phyloP scores from a whole-genome alignment of 441 rosid genomes.

The California macrophylla region DNA sequence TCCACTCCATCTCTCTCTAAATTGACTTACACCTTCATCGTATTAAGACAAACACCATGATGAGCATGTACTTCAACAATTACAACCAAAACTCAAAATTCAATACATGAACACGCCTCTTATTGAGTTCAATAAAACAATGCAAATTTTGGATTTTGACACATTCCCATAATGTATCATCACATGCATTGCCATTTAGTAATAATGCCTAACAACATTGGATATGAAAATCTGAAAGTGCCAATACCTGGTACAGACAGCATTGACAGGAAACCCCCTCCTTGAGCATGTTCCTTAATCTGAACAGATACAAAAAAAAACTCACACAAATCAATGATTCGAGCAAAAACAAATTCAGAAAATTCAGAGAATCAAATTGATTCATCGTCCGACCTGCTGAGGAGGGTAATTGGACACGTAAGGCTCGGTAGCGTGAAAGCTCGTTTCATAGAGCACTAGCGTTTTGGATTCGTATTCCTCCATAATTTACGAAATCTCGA shows the following conservation, averaged over 20 bases:
- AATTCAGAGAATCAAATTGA: background rate
- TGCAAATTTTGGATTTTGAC: background rate
- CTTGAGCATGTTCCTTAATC: conserved; percentile 36
- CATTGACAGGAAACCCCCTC: conserved; percentile 49
- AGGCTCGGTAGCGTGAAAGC: conserved; percentile 54
- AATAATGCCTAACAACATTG: background rate
- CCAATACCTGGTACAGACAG: conserved; percentile 39
- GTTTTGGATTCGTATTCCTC: conserved; percentile 16
- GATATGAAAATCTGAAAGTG: background rate
- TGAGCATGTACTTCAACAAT: background rate
- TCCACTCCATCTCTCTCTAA: conserved; percentile 63
- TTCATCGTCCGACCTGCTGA: conserved; percentile 31
- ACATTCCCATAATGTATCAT: background rate
- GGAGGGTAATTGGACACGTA: conserved; percentile 64
- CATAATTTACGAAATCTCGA: conserved; percentile 17
- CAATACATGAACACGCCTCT: background rate
- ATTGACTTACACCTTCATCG: conserved; percentile 49
- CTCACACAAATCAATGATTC: conserved; percentile 12
- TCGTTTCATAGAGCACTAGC: conserved; percentile 57
- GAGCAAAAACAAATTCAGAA: background rate
- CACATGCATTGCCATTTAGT: background rate
- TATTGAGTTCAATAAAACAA: background rate
- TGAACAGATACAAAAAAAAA: conserved; percentile 25
- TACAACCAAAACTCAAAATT: background rate
- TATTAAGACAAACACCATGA: conserved; percentile 7